Percentiles rank a stretch among this genome's conserved stretches.
These are phyloP conservation scores for Mangifera indica DNA, from an alignment of 345 rosid genomes.

Conservation along the genomic window DNA sequence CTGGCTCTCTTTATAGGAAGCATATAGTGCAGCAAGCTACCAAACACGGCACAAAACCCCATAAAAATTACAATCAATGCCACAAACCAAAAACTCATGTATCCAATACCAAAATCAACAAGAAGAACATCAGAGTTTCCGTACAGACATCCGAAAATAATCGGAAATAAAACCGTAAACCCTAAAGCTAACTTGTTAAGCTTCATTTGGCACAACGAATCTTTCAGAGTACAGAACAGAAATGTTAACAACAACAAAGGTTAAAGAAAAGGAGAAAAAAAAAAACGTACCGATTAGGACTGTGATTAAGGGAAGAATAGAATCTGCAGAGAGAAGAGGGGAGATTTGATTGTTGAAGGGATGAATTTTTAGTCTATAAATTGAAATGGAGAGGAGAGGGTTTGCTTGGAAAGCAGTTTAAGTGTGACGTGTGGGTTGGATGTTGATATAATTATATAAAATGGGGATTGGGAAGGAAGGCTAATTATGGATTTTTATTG, in stretches of 20 bases:
- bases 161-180: conserved; percentile 29
- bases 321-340: conserved; percentile 18
- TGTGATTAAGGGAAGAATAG: conserved; percentile 44
- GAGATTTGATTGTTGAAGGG: background rate
- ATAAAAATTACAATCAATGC: conserved; percentile 35
- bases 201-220: conserved; percentile 20
- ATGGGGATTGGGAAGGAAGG: conserved; percentile 6
- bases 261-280: background rate
- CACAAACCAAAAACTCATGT: conserved; percentile 2
- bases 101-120: background rate
- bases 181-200: conserved; percentile 36
- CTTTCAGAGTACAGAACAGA: background rate
- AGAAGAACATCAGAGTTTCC: background rate
- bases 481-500: conserved; percentile 21
- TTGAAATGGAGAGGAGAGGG: background rate
- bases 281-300: conserved; percentile 61
- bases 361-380: background rate
- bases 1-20: conserved; percentile 87
- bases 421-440: background rate
- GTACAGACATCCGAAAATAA: conserved; percentile 20
- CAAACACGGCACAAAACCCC: conserved; percentile 45
- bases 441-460: background rate
- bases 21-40: conserved; percentile 79
- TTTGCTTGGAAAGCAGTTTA: background rate
- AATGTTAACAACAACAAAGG: background rate